A percentile compares a stretch with the other conserved stretches of the same genome.
Evolutionary conservation across 306 rosid species (phyloP).

Genomic region (Abrus pulchellus): DNA sequence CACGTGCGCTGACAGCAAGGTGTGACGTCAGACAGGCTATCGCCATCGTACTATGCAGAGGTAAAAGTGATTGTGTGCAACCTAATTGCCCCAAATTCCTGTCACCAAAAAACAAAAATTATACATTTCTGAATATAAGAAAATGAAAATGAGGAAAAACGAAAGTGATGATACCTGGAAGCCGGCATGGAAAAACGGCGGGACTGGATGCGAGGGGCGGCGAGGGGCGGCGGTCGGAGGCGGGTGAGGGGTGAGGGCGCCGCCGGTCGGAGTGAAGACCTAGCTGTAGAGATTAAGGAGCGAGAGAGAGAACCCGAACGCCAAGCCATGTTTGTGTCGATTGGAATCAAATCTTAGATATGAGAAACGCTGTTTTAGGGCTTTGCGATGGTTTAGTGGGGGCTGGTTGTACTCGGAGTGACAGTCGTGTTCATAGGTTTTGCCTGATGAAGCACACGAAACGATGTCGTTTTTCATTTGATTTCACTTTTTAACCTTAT

Average conservation of each 20-base stretch:
- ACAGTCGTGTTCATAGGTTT: background rate
- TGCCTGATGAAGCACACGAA: background rate
- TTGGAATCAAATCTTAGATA: slow-evolving; percentile 15
- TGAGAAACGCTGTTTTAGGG: slow-evolving; percentile 48
- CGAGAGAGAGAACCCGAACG: slow-evolving; percentile 86
- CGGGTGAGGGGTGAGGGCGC: slow-evolving; percentile 71
- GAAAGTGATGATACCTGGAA: slow-evolving; percentile 57
- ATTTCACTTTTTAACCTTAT: background rate
- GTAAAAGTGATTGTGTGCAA: slow-evolving; percentile 77
- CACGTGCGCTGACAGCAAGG: slow-evolving; percentile 62
- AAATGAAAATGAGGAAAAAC: background rate
- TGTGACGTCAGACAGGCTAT: slow-evolving; percentile 70
- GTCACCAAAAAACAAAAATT: background rate
- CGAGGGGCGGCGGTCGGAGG: slow-evolving; percentile 63
- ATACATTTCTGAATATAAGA: background rate
- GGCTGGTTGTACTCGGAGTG: background rate
- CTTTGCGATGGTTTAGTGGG: slow-evolving; percentile 72
- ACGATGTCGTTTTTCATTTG: slow-evolving; percentile 37
- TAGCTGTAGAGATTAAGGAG: slow-evolving; percentile 70
- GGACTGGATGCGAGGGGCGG: slow-evolving; percentile 74
- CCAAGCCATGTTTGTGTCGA: slow-evolving; percentile 56
- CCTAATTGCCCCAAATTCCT: slow-evolving; percentile 92
- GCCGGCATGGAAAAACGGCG: slow-evolving; percentile 75
- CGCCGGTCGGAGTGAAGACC: slow-evolving; percentile 75
- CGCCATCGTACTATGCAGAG: slow-evolving; percentile 58